Percentiles rank a stretch among this genome's conserved stretches.
These are phyloP conservation scores for Tylopilus rubrobrunneus DNA, from an alignment of 768 basidiomycete genomes.

Conservation along the genomic window DNA sequence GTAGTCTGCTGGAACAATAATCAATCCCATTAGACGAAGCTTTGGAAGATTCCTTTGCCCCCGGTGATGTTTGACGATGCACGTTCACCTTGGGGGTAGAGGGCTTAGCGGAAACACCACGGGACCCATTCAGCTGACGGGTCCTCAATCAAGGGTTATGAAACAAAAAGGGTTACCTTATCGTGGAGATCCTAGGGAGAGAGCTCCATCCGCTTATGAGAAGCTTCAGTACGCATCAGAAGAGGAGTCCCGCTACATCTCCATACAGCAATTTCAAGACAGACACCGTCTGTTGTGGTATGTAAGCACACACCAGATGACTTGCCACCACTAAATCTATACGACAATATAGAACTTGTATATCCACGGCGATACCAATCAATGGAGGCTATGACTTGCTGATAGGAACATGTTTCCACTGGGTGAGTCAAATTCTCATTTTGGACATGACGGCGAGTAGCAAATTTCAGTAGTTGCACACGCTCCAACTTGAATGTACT, in stretches of 20 bases:
- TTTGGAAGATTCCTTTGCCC: neutral
- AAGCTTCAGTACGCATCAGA: conserved; percentile 2
- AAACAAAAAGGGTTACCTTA: conserved; percentile 5
- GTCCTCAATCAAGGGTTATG: conserved; percentile 5
- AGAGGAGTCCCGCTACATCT: neutral
- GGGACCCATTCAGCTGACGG: neutral
- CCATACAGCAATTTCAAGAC: conserved; percentile 4
- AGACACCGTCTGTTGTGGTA: neutral
- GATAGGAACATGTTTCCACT: conserved; percentile 1
- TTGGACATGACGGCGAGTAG: neutral
- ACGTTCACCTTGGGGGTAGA: conserved; percentile 3
- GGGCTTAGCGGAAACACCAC: conserved; percentile 4
- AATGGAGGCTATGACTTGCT: conserved; percentile 16
- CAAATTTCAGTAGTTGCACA: neutral
- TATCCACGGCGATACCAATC: conserved; percentile 6
- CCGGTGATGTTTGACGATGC: neutral
- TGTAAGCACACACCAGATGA: neutral
- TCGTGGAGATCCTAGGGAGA: conserved; percentile 7
- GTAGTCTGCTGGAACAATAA: conserved; percentile 2
- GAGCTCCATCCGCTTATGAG: neutral
- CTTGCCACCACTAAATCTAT: conserved; percentile 1
- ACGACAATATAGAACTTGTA: neutral
- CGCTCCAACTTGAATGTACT: neutral
- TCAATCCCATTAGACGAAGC: neutral
- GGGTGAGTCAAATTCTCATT: conserved; percentile 4